These are phyloP conservation scores for Anethum foeniculum DNA, from an alignment of 140 eudicot genomes.

Conservation along the genomic window DNA sequence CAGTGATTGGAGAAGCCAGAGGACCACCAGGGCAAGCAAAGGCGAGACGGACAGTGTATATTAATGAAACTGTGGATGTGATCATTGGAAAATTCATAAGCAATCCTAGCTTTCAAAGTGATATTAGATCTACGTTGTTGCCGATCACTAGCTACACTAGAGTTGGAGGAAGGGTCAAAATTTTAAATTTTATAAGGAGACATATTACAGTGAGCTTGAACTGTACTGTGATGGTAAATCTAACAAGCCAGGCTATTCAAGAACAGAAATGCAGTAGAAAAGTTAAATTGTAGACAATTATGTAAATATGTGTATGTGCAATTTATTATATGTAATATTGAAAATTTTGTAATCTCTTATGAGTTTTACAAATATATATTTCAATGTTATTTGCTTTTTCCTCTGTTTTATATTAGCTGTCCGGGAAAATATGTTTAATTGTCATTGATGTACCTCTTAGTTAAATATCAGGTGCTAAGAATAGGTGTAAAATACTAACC, in stretches of 20 bases:
- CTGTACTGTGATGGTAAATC: slow-evolving; percentile 49
- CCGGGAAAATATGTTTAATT: neutral
- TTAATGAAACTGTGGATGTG: slow-evolving; percentile 51
- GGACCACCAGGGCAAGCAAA: slow-evolving; percentile 54
- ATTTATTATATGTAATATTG: neutral
- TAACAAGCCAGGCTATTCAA: slow-evolving; percentile 41
- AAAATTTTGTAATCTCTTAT: neutral
- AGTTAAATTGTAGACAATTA: slow-evolving; percentile 36
- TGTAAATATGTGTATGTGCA: neutral
- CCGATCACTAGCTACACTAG: slow-evolving; percentile 43
- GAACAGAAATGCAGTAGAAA: slow-evolving; percentile 52
- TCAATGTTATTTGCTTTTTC: neutral
- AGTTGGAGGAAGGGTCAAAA: slow-evolving; percentile 61
- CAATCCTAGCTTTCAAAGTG: slow-evolving; percentile 36
- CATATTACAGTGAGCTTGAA: slow-evolving; percentile 64
- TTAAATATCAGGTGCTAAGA: neutral
- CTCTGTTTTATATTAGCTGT: neutral
- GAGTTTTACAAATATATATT: neutral
- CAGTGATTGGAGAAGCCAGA: slow-evolving; percentile 47
- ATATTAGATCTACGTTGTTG: slow-evolving; percentile 34
- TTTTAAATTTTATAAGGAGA: slow-evolving; percentile 36
- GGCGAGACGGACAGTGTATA: slow-evolving; percentile 57
- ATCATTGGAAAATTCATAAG: slow-evolving; percentile 23
- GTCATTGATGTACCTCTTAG: neutral
- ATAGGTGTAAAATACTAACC: neutral